phyloP scores from a whole-genome alignment of 1,284 basidiomycete species.

The Entoloma clypeatum region DNA sequence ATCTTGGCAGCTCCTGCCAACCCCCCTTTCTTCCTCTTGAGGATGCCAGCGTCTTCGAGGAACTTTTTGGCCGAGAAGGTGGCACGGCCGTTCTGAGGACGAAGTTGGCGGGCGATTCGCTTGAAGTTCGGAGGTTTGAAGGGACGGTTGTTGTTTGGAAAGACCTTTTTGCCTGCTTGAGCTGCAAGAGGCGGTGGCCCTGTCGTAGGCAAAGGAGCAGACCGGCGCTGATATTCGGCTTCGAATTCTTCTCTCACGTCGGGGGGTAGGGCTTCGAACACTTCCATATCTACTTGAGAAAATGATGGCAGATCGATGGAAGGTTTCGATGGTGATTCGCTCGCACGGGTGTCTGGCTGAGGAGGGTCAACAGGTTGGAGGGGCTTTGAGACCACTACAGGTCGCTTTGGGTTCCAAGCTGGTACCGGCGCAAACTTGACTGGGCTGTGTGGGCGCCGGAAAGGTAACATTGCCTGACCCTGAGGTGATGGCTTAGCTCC shows the following conservation, averaged over 20 bases:
- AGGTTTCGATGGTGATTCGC: conserved; percentile 12
- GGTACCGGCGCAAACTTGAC: conserved; percentile 10
- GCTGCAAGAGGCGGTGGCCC: conserved; percentile 14
- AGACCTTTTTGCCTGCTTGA: conserved; percentile 20
- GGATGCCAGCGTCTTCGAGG: conserved; percentile 19
- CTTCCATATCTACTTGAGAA: conserved; percentile 71
- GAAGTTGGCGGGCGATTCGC: conserved; percentile 60
- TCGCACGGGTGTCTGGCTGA: conserved; percentile 1
- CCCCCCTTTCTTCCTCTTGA: conserved; percentile 23
- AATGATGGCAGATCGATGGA: conserved; percentile 55
- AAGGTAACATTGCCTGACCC: conserved; percentile 56
- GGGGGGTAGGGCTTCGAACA: conserved; percentile 68
- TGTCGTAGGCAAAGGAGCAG: conserved; percentile 36
- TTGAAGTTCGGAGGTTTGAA: conserved; percentile 42
- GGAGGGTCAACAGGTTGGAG: conserved; percentile 12
- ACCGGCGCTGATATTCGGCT: conserved; percentile 58
- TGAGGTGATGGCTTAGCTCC: conserved; percentile 15
- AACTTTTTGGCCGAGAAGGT: conserved; percentile 46
- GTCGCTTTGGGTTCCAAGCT: not conserved
- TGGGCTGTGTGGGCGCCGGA: conserved; percentile 35
- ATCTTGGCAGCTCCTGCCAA: conserved; percentile 24
- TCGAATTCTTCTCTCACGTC: conserved; percentile 72
- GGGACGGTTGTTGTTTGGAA: conserved; percentile 29
- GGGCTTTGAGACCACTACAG: conserved; percentile 13
- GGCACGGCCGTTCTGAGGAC: conserved; percentile 43